Evolutionary conservation across 345 rosid species (phyloP).

Genomic region (Leavenworthia alabamica): DNA sequence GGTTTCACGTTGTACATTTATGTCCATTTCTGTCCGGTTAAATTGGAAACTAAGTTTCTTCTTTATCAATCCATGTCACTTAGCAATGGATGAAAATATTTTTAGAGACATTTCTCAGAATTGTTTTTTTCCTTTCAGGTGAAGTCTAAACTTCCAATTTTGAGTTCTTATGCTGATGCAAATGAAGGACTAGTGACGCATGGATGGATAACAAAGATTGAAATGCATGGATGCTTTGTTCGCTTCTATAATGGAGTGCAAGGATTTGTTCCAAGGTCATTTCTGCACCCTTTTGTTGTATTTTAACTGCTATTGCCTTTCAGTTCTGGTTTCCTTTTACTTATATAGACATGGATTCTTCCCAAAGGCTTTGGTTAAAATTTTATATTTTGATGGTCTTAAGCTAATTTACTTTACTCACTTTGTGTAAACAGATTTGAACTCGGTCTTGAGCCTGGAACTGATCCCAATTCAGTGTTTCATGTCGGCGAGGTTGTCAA

Average conservation of each 20-base stretch:
- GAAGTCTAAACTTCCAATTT: slow-evolving; percentile 74
- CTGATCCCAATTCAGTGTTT: slow-evolving; percentile 57
- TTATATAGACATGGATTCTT: neutral
- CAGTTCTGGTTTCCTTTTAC: neutral
- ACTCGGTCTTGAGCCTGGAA: slow-evolving; percentile 77
- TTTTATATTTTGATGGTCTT: slow-evolving; percentile 13
- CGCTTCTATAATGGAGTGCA: slow-evolving; percentile 97
- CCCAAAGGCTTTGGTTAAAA: neutral
- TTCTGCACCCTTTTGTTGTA: slow-evolving; percentile 17
- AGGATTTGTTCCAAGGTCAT: slow-evolving; percentile 84
- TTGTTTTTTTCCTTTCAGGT: slow-evolving; percentile 49
- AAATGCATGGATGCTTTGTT: slow-evolving; percentile 89
- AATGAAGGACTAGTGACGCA: slow-evolving; percentile 69
- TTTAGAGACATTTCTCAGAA: slow-evolving; percentile 1
- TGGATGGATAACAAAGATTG: slow-evolving; percentile 97
- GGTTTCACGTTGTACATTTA: neutral
- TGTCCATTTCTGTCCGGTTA: neutral
- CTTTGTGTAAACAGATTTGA: slow-evolving; percentile 56
- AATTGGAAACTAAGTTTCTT: neutral
- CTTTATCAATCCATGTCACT: slow-evolving; percentile 3
- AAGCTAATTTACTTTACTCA: slow-evolving; percentile 14
- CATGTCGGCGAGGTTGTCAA: slow-evolving; percentile 94
- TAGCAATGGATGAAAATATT: neutral
- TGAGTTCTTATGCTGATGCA: slow-evolving; percentile 84
- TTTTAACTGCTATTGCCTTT: slow-evolving; percentile 3